A percentile compares a stretch with the other conserved stretches of the same genome.
These are phyloP conservation scores for Lepiota brunneoincarnata DNA, from an alignment of 768 basidiomycete species.

Conservation along the genomic window DNA sequence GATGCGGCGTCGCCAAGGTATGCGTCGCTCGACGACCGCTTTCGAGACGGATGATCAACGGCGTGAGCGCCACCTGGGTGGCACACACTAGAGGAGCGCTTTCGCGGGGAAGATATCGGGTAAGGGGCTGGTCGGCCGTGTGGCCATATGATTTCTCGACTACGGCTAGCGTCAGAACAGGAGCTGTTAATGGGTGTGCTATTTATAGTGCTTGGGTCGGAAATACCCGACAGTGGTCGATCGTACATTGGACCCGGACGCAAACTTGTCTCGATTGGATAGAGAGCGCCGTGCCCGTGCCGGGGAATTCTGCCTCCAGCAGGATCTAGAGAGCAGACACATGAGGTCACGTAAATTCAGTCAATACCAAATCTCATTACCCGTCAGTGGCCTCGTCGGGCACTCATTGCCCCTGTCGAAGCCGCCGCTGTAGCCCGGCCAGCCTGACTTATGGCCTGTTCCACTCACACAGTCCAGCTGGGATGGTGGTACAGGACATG, in stretches of 20 bases:
- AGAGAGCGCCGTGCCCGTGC: not conserved
- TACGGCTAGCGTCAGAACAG: not conserved
- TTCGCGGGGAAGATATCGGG: not conserved
- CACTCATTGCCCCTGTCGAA: too few species aligned
- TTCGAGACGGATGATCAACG: not conserved
- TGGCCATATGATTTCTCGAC: not conserved
- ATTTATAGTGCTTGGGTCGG: conserved; percentile 8
- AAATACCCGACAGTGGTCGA: conserved; percentile 1
- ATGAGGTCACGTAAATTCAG: too few species aligned
- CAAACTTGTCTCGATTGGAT: conserved; percentile 1
- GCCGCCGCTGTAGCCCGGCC: not conserved
- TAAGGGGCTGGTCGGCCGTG: not conserved
- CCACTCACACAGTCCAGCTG: not conserved
- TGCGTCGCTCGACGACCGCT: conserved; percentile 2
- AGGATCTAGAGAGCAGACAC: not conserved
- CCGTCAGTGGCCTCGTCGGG: too few species aligned
- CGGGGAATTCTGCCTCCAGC: not conserved
- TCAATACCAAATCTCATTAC: too few species aligned
- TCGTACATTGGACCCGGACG: not conserved
- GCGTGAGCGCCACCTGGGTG: not conserved
- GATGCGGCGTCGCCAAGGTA: not conserved
- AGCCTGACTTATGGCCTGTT: not conserved
- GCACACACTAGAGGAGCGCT: not conserved
- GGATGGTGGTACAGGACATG: not conserved
- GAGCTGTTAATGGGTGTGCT: conserved; percentile 3